Evolutionary conservation across 805 yeast species (phyloP), one percentile per base, ranked within the genome.

Genomic region (Wickerhamiella kurtzmanii): DNA sequence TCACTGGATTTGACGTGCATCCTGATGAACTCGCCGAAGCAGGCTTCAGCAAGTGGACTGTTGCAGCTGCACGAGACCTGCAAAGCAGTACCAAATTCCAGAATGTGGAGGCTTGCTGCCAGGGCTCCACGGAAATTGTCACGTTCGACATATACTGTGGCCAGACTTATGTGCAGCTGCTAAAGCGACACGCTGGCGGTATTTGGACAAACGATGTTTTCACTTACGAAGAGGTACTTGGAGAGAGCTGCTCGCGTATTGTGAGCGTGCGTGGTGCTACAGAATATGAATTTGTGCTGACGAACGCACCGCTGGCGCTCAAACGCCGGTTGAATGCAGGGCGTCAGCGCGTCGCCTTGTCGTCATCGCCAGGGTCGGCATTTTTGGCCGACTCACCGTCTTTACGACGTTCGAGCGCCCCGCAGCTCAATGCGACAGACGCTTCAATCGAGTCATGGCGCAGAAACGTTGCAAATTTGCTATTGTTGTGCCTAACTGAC

Each of bases 131-230:
- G n/a, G 43, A 38, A n/a, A 19, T 22, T 4, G 41, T 38, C 17
- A 2, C 6, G 15, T 38, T 37, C 25, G 43, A 44, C 35, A 37
- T 44, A 9, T 38, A 38, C 17, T 40, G 36, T 5, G 47, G 47
- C 47, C 42, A 22, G 35, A 22, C 36, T 15, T 18, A 11, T n/a
- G 47, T 44, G 22, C 47, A 44, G 16, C 16, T 44, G 25, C 18
- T 21, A 22, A 36, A 36, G 19, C 38, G n/a, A 5, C 21, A 22
- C 22, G 25, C 19, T n/a, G 38, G 16, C 19, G 28, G n/a, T 2
- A 17, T 18, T 40, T 11, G 17, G 22, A 39, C 25, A 37, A 19
- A 28, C 22, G 47, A 45, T 16, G 43, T 40, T 4, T 25, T 45
- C 18, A 20, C 38, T 9, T 22, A 13, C 20, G 15, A 17, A 5